phyloP scores from a whole-genome alignment of 495 filamentous ascomycete genomes.

The Penicillium pancosmium region DNA sequence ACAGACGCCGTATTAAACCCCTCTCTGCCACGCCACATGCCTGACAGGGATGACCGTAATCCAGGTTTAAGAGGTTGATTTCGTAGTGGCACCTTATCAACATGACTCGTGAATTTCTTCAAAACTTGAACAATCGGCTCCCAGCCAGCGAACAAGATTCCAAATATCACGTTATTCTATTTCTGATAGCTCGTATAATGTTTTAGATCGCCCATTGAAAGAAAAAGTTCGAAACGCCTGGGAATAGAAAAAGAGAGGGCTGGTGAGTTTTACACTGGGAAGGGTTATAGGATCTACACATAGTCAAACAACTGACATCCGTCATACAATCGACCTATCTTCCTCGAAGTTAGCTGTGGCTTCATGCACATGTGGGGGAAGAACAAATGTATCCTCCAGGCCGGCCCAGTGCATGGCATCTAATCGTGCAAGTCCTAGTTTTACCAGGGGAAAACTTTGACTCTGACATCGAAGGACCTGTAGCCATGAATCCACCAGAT shows the following conservation, averaged over 20 bases:
- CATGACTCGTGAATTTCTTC: too few species aligned
- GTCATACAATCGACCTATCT: background rate
- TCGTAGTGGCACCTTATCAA: too few species aligned
- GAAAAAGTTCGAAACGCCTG: too few species aligned
- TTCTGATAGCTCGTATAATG: too few species aligned
- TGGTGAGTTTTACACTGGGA: background rate
- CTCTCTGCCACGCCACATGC: background rate
- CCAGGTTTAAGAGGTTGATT: too few species aligned
- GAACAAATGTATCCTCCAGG: slow-evolving; percentile 27
- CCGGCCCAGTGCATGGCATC: slow-evolving; percentile 36
- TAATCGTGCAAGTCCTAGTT: slow-evolving; percentile 35
- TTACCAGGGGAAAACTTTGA: slow-evolving; percentile 34
- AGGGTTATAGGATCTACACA: background rate
- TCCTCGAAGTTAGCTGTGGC: slow-evolving; percentile 12
- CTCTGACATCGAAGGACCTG: slow-evolving; percentile 36
- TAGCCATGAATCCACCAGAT: slow-evolving; percentile 38
- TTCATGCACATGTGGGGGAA: slow-evolving; percentile 34
- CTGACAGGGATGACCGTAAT: too few species aligned
- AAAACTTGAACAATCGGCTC: too few species aligned
- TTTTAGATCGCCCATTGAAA: too few species aligned
- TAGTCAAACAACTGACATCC: background rate
- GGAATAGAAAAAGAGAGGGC: background rate
- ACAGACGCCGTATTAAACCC: background rate
- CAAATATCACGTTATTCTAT: too few species aligned
- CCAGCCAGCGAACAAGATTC: too few species aligned